Evolutionary conservation across 1,284 basidiomycete species (phyloP), one percentile per base, ranked within the genome.

Genomic region (Xerocomus nothofagi): DNA sequence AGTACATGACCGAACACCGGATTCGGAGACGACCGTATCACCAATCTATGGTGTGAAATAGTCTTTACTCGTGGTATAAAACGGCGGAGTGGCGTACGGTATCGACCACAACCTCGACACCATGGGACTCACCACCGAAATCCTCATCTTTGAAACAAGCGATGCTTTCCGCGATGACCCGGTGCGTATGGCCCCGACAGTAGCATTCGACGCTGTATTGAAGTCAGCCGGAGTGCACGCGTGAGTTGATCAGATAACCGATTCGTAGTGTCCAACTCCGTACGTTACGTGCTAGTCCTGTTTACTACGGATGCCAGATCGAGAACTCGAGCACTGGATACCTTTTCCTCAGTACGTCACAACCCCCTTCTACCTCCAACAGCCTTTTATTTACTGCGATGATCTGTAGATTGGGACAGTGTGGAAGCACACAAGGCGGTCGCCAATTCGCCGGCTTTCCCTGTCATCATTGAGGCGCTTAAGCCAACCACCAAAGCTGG

Each of bases 321-420:
- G 55, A 63, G 17, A 26, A 55, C 21, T 18, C 50, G 38, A 23
- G 23, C 21, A 61, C 47, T 6, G 52, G 47, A 12, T 61, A 42
- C 30, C 0, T 53, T 18, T 47, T 64, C 44, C 40, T 67, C 38
- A 48, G 66, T 67, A 44, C 18, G 64, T 45, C n/a, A 6, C n/a
- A 30, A 17, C 20, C 14, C 5, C 14, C 10, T 8, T 23, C 10
- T 33, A 15, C 27, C 20, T 36, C 9, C 29, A 17, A 20, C 27
- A 6, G 21, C 32, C n/a, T n/a, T n/a, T n/a, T n/a, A n/a, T 29
- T 29, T 20, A 44, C 39, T 10, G 6, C 15, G 8, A 12, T 32
- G 32, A n/a, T 34, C 17, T 15, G 11, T 39, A 68, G 66, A 67
- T 43, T 64, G 62, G 66, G 63, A 68, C 15, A 65, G 14, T 20